Evolutionary conservation across 202 grass and related monocot genomes (phyloP).

Genomic region (Elaeis oleifera): DNA sequence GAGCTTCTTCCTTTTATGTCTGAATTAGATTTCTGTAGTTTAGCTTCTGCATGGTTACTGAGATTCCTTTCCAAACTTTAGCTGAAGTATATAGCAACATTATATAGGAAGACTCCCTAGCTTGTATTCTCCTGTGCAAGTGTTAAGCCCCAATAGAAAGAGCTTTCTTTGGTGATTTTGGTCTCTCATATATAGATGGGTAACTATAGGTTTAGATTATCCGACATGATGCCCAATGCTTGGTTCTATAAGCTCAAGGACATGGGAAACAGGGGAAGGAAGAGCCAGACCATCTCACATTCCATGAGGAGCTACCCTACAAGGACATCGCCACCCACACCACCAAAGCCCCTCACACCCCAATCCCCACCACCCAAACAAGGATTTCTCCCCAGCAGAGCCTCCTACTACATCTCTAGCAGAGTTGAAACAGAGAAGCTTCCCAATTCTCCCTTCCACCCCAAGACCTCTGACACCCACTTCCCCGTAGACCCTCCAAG

Average conservation of each 20-base stretch:
- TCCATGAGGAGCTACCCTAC: not conserved
- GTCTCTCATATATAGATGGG: slow-evolving; percentile 32
- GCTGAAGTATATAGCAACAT: too few species aligned
- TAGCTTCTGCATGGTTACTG: too few species aligned
- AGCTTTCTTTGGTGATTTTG: too few species aligned
- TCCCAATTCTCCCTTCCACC: slow-evolving; percentile 36
- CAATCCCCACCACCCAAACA: slow-evolving; percentile 12
- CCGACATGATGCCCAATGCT: slow-evolving; percentile 81
- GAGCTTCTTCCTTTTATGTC: too few species aligned
- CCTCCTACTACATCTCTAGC: slow-evolving; percentile 72
- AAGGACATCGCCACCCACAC: not conserved
- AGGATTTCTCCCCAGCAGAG: slow-evolving; percentile 40
- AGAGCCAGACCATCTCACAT: not conserved
- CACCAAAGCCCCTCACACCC: slow-evolving; percentile 5
- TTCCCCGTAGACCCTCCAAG: slow-evolving; percentile 50
- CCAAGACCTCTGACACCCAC: slow-evolving; percentile 35
- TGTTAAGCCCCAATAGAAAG: too few species aligned
- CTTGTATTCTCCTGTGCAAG: too few species aligned
- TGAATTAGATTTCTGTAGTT: too few species aligned
- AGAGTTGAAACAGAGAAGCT: slow-evolving; percentile 20
- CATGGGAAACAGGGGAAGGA: slow-evolving; percentile 35
- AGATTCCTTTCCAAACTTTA: too few species aligned
- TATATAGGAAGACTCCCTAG: too few species aligned
- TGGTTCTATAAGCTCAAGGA: slow-evolving; percentile 89
- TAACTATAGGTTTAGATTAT: slow-evolving; percentile 63